phyloP scores from a whole-genome alignment of 257 asterid genomes.

The Oldenlandia corymbosa region DNA sequence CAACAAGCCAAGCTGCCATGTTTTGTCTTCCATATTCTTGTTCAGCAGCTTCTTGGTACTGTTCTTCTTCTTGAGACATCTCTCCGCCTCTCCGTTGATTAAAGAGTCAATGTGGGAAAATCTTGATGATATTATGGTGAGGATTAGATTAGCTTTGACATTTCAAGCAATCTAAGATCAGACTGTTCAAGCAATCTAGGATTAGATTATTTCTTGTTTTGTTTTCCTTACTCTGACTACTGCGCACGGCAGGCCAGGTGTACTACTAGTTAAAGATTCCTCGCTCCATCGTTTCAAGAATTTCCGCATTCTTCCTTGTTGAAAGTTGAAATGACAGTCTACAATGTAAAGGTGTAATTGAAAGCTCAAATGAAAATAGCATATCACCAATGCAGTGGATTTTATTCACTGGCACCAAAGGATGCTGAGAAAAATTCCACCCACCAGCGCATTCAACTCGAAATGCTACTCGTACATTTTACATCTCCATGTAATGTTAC shows the following conservation, averaged over 20 bases:
- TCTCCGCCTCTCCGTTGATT: not conserved
- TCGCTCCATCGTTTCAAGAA: too few species aligned
- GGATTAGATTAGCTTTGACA: not conserved
- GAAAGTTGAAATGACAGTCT: too few species aligned
- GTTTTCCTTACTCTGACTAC: not conserved
- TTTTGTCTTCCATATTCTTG: constrained; percentile 47
- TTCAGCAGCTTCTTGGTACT: not conserved
- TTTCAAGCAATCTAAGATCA: too few species aligned
- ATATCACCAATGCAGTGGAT: too few species aligned
- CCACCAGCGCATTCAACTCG: not conserved
- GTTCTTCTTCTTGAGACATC: not conserved
- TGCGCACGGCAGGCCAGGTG: too few species aligned
- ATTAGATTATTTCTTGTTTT: not conserved
- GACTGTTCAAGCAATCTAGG: too few species aligned
- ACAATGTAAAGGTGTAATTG: too few species aligned
- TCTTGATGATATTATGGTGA: not conserved
- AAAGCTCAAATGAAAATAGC: too few species aligned
- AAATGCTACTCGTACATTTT: not conserved
- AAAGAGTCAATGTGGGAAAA: not conserved
- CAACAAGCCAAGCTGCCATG: constrained; percentile 98
- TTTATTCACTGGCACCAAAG: not conserved
- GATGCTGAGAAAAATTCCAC: not conserved
- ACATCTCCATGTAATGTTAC: not conserved
- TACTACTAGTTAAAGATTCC: too few species aligned
- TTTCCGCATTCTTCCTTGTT: too few species aligned